A percentile compares a stretch with the other conserved stretches of the same genome.
Evolutionary conservation across 345 rosid genomes (phyloP).

Genomic region (Arabis hirsuta): DNA sequence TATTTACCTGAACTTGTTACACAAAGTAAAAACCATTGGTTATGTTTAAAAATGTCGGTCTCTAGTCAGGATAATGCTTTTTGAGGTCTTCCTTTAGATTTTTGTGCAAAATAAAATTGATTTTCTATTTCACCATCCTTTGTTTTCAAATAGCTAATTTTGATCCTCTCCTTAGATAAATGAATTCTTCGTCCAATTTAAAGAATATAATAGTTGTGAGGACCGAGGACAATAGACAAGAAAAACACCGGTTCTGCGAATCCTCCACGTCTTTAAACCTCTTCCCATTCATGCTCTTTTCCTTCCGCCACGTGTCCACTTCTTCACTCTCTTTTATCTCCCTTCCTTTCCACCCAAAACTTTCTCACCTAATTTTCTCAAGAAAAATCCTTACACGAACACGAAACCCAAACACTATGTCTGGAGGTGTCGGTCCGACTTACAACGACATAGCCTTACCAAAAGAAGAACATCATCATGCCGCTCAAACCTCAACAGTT

Average conservation of each 20-base stretch:
- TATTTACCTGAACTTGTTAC: no score
- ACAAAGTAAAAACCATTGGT: no score
- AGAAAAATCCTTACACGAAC: not conserved
- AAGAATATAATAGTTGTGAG: not conserved
- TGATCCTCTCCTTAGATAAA: no score
- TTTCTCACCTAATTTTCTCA: slow-evolving; percentile 11
- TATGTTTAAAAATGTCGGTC: no score
- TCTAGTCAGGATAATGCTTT: no score
- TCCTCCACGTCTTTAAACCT: slow-evolving; percentile 38
- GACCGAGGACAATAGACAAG: not conserved
- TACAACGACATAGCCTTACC: slow-evolving; percentile 60
- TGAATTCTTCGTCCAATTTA: no score
- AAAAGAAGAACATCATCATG: slow-evolving; percentile 47
- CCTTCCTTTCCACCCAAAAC: slow-evolving; percentile 19
- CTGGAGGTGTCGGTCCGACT: slow-evolving; percentile 79
- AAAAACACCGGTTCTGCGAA: slow-evolving; percentile 12
- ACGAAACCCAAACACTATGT: slow-evolving; percentile 47
- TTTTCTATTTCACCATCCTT: not conserved
- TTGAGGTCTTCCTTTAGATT: no score
- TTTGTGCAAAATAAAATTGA: no score
- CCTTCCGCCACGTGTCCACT: slow-evolving; percentile 35
- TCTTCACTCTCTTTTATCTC: slow-evolving; percentile 18
- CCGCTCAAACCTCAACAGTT: slow-evolving; percentile 29
- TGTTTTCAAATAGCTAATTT: not conserved
- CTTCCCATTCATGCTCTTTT: slow-evolving; percentile 26